These are phyloP conservation scores for Coemansia erecta DNA, from an alignment of 192 early-diverging fungal species.

Conservation along the genomic window DNA sequence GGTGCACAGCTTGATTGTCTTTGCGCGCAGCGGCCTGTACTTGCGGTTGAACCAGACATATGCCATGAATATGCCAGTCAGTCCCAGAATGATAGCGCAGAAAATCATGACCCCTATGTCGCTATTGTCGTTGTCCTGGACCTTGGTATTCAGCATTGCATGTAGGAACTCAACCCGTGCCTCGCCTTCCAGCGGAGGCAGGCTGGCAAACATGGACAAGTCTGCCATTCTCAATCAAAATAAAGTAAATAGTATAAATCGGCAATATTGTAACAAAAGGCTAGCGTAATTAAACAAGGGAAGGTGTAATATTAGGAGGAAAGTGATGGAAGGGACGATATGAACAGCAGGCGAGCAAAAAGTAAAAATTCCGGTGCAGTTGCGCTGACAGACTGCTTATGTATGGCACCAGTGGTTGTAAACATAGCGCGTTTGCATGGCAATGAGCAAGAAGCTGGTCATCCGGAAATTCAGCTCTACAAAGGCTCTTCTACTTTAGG, in stretches of 20 bases:
- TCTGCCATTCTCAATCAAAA: conserved; percentile 5
- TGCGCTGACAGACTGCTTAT: not conserved
- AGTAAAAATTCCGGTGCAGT: not conserved
- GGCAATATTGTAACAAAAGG: not conserved
- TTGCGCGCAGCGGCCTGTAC: conserved; percentile 30
- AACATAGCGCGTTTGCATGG: no score
- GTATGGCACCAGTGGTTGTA: no score
- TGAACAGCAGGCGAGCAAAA: not conserved
- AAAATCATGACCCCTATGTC: conserved; percentile 11
- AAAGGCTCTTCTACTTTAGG: not conserved
- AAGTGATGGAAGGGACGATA: not conserved
- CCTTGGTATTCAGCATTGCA: conserved; percentile 4
- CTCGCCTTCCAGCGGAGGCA: conserved; percentile 25
- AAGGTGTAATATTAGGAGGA: not conserved
- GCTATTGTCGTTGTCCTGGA: conserved; percentile 13
- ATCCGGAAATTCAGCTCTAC: not conserved
- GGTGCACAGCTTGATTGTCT: conserved; percentile 23
- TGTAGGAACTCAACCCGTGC: conserved; percentile 14
- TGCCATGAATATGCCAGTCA: conserved; percentile 19
- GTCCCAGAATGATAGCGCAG: not conserved
- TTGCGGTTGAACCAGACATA: conserved; percentile 25
- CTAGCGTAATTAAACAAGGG: not conserved
- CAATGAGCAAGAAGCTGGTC: no score
- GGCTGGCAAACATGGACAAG: conserved; percentile 5
- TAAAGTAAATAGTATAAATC: no score